phyloP scores from a whole-genome alignment of 768 basidiomycete species.

The Artomyces pyxidatus region DNA sequence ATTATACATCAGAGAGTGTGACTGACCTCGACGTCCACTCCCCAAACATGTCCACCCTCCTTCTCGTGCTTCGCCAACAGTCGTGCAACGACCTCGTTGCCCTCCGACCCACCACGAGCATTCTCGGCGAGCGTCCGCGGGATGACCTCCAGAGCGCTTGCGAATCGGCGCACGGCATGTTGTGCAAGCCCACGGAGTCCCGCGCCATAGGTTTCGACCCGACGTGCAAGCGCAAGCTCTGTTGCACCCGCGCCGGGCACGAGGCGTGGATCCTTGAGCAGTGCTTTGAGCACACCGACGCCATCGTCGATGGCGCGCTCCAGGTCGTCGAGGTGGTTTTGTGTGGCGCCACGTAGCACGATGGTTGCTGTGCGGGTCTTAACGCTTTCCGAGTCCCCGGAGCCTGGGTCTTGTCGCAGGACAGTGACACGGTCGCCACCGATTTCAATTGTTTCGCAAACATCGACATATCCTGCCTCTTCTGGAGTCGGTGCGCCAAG shows the following conservation, averaged over 20 bases:
- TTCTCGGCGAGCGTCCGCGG: constrained; percentile 94
- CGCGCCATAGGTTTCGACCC: constrained; percentile 80
- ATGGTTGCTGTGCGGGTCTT: constrained; percentile 89
- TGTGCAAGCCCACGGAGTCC: constrained; percentile 87
- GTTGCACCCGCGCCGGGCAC: constrained; percentile 93
- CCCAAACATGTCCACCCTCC: constrained; percentile 65
- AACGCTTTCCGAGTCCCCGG: constrained; percentile 36
- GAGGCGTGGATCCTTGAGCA: constrained; percentile 83
- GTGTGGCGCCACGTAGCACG: constrained; percentile 90
- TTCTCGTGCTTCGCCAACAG: constrained; percentile 88
- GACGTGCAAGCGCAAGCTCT: constrained; percentile 84
- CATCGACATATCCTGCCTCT: constrained; percentile 89
- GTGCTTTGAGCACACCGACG: constrained; percentile 88
- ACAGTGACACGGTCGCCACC: constrained; percentile 98
- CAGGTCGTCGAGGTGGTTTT: constrained; percentile 90
- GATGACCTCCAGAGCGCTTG: constrained; percentile 84
- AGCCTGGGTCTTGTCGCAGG: constrained; percentile 63
- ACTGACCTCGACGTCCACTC: constrained; percentile 82
- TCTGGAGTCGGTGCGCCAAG: constrained; percentile 94
- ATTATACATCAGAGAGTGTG: not conserved
- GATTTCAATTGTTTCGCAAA: constrained; percentile 93
- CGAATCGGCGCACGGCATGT: constrained; percentile 88
- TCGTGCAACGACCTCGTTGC: constrained; percentile 84
- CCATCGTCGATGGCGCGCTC: constrained; percentile 97
- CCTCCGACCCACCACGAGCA: constrained; percentile 83